Evolutionary conservation across 768 basidiomycete genomes (phyloP).

Genomic region (Cystobasidium tubakii): DNA sequence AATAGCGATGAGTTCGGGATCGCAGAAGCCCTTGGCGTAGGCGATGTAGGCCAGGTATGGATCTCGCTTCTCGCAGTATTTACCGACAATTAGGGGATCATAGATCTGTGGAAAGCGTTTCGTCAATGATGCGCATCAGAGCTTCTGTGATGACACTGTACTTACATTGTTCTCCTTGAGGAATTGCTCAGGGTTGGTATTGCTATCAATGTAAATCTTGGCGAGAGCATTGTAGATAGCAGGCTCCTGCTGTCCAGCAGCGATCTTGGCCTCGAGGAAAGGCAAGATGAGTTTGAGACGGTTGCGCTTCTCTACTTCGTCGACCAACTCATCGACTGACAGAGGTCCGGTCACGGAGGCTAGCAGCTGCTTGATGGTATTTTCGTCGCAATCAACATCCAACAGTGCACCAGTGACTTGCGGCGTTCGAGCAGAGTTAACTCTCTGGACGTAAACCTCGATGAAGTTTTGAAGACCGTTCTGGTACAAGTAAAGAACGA

Average conservation of each 20-base stretch:
- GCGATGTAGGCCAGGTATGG: slow-evolving; percentile 98
- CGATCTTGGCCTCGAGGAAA: slow-evolving; percentile 89
- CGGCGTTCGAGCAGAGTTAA: slow-evolving; percentile 93
- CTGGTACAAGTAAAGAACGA: slow-evolving; percentile 96
- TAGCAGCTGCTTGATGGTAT: slow-evolving; percentile 86
- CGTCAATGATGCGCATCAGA: slow-evolving; percentile 36
- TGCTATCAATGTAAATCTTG: slow-evolving; percentile 97
- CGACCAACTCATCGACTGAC: slow-evolving; percentile 94
- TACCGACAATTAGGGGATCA: slow-evolving; percentile 92
- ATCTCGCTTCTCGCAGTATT: slow-evolving; percentile 98
- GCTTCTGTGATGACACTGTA: not conserved
- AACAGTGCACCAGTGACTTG: slow-evolving; percentile 93
- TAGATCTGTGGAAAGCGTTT: slow-evolving; percentile 61
- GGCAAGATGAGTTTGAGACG: slow-evolving; percentile 92
- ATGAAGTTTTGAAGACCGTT: slow-evolving; percentile 94
- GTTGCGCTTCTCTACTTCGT: slow-evolving; percentile 94
- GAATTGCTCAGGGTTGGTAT: slow-evolving; percentile 96
- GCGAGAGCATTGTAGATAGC: slow-evolving; percentile 94
- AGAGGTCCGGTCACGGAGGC: slow-evolving; percentile 92
- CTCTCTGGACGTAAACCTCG: slow-evolving; percentile 98
- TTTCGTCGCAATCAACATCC: slow-evolving; percentile 96
- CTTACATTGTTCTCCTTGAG: slow-evolving; percentile 96
- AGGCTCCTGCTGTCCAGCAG: slow-evolving; percentile 86
- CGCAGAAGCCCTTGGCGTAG: slow-evolving; percentile 97
- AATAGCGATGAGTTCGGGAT: slow-evolving; percentile 91